phyloP scores from a whole-genome alignment of 148 eudicot genomes.

The Rhododendron molle region DNA sequence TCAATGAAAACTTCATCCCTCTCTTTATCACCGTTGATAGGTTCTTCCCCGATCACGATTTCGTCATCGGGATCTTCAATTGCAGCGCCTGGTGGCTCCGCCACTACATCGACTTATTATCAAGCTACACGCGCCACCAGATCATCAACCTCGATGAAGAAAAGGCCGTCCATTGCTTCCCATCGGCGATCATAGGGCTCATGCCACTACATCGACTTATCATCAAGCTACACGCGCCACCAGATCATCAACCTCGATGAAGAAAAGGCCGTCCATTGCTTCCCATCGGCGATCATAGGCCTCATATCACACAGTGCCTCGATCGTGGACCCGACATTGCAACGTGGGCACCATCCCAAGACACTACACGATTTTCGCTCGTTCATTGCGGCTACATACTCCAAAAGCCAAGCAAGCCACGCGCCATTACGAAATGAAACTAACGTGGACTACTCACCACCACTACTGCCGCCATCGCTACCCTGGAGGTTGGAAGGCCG shows the following conservation, averaged over 20 bases:
- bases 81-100: constrained; percentile 34
- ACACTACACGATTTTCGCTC: constrained; percentile 24
- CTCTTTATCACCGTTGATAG: constrained; percentile 37
- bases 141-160: constrained; percentile 26
- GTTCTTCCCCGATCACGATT: constrained; percentile 21
- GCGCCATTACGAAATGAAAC: not conserved
- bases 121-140: constrained; percentile 23
- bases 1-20: constrained; percentile 41
- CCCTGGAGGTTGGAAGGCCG: constrained; percentile 1
- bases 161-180: constrained; percentile 29
- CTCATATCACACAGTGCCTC: constrained; percentile 39
- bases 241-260: constrained; percentile 27
- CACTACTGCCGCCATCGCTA: not conserved
- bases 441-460: not conserved
- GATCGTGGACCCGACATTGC: constrained; percentile 24
- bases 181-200: constrained; percentile 31
- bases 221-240: constrained; percentile 23
- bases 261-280: constrained; percentile 26
- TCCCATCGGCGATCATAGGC: constrained; percentile 32
- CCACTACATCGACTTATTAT: constrained; percentile 29
- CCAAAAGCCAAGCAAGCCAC: constrained; percentile 10
- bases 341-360: constrained; percentile 10
- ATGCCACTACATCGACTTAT: constrained; percentile 28
- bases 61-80: constrained; percentile 25
- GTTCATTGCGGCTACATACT: constrained; percentile 20